These are phyloP conservation scores for Pseudocercospora musae DNA, from an alignment of 2,329 filamentous ascomycete species.

Conservation along the genomic window DNA sequence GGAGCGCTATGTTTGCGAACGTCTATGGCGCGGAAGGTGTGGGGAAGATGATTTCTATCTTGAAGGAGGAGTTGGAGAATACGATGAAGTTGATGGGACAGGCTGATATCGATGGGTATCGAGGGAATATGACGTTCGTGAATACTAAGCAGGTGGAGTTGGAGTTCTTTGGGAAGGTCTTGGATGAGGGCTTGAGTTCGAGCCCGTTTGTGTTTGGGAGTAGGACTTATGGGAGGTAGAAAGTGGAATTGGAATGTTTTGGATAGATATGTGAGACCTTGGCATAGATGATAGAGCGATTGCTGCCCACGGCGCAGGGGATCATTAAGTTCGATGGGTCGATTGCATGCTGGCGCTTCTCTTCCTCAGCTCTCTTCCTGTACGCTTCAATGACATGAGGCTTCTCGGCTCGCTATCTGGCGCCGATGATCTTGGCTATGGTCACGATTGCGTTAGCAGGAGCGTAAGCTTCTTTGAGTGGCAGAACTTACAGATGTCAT, in stretches of 20 bases:
- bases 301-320: not conserved
- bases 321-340: not conserved
- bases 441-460: too few relatives aligned
- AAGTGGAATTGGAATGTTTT: too few relatives aligned
- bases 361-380: constrained; percentile 12
- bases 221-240: not conserved
- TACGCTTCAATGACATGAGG: constrained; percentile 9
- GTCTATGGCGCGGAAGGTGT: constrained; percentile 61
- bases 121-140: constrained; percentile 17
- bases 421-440: constrained; percentile 18
- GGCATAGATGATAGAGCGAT: not conserved
- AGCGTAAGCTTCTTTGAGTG: too few relatives aligned
- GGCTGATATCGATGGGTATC: constrained; percentile 13
- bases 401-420: constrained; percentile 8
- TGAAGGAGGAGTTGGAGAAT: constrained; percentile 16
- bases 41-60: constrained; percentile 14
- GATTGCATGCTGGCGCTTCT: constrained; percentile 14
- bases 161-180: constrained; percentile 14
- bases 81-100: constrained; percentile 19
- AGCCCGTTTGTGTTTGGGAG: not conserved
- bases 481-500: constrained; percentile 20
- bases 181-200: not conserved
- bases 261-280: not conserved
- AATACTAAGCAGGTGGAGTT: constrained; percentile 18
- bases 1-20: constrained; percentile 53